Evolutionary conservation across 2,329 filamentous ascomycete species (phyloP).

Genomic region (Cercospora brassicicola): DNA sequence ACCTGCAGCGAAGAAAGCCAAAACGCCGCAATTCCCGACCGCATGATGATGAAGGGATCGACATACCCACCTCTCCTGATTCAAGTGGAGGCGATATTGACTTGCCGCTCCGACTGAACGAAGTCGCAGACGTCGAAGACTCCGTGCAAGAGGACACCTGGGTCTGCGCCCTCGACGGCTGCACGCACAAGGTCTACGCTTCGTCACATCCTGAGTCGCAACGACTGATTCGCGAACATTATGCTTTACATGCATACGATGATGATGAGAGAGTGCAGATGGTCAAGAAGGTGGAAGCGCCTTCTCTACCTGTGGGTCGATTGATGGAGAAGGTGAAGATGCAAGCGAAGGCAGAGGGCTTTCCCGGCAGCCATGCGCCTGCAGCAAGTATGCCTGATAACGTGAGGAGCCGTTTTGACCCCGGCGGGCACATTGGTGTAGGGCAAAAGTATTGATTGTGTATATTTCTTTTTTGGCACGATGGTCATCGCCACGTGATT

Average conservation of each 20-base stretch:
- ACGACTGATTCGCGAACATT: conserved; percentile 60
- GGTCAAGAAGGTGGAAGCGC: conserved; percentile 58
- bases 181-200: conserved; percentile 62
- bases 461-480: neutral
- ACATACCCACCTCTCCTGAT: conserved; percentile 36
- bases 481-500: neutral
- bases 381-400: conserved; percentile 18
- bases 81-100: conserved; percentile 12
- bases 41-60: conserved; percentile 39
- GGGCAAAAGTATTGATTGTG: conserved; percentile 17
- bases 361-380: conserved; percentile 20
- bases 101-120: conserved; percentile 32
- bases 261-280: conserved; percentile 52
- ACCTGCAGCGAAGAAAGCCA: conserved; percentile 10
- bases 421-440: conserved; percentile 4
- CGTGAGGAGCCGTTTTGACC: conserved; percentile 19
- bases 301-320: conserved; percentile 47
- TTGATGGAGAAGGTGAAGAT: conserved; percentile 49
- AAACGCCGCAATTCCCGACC: conserved; percentile 28
- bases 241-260: conserved; percentile 60
- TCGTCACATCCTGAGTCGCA: conserved; percentile 59
- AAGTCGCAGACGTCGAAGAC: conserved; percentile 23
- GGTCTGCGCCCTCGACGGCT: conserved; percentile 65
- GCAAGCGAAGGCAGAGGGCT: conserved; percentile 30
- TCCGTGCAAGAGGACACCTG: conserved; percentile 56